These are phyloP conservation scores for Eucalyptus tenuipes DNA, from an alignment of 345 rosid genomes.

Conservation along the genomic window DNA sequence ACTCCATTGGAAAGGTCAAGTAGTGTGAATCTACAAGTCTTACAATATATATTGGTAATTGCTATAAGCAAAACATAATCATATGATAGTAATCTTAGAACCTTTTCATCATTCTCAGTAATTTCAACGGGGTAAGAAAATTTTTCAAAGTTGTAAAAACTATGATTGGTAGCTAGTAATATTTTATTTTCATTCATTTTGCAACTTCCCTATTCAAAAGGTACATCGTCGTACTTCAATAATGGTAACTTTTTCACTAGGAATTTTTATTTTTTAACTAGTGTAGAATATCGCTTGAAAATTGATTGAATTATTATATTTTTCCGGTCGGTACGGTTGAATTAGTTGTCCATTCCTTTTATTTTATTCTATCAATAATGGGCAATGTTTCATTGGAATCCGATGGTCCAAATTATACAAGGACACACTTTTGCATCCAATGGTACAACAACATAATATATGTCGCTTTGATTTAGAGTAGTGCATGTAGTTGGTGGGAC, in stretches of 20 bases:
- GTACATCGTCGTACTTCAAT: no score
- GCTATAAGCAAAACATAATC: neutral
- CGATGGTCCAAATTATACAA: neutral
- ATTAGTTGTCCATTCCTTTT: neutral
- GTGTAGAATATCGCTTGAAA: neutral
- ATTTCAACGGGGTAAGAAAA: neutral
- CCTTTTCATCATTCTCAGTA: neutral
- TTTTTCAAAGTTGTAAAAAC: neutral
- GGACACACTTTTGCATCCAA: neutral
- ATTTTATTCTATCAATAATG: no score
- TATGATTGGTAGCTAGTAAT: neutral
- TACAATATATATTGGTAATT: neutral
- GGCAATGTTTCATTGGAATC: no score
- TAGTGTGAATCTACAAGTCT: neutral
- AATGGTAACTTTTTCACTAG: neutral
- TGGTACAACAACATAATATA: neutral
- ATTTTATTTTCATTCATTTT: neutral
- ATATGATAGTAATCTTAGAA: neutral
- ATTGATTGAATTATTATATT: no score
- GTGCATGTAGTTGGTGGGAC: neutral
- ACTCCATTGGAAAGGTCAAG: no score
- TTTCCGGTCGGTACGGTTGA: neutral
- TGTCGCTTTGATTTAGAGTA: no score
- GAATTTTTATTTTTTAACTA: no score
- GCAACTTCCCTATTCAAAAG: no score